Conservation (phyloP, 78 protist species). For the Speleostelium caveatum region DNA sequence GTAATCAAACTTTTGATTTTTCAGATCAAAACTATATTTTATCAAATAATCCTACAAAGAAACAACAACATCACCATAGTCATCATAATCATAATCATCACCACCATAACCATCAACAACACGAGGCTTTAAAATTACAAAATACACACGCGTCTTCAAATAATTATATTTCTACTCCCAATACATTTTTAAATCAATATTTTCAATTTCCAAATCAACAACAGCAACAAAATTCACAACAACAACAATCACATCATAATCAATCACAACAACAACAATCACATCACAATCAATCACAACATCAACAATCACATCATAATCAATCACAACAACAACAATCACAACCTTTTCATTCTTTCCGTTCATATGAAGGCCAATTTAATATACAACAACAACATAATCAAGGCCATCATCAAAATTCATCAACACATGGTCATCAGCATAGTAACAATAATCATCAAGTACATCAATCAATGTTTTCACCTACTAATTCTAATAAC, state of each 20-base stretch:
- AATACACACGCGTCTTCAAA: background rate
- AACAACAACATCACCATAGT: background rate
- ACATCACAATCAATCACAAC: background rate
- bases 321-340: background rate
- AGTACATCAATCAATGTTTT: background rate
- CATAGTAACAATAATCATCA: too few species aligned
- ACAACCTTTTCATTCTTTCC: background rate
- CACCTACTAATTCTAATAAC: too few species aligned
- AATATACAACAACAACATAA: background rate
- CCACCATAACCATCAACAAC: background rate
- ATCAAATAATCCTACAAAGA: background rate
- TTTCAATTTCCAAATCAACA: background rate
- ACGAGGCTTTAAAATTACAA: background rate
- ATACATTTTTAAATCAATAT: background rate
- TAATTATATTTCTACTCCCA: background rate
- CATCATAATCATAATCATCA: background rate
- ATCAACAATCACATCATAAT: background rate
- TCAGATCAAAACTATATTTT: too few species aligned
- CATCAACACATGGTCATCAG: background rate
- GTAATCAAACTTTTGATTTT: too few species aligned
- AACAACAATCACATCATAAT: background rate
- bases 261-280: conserved; percentile 9
- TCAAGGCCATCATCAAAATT: background rate
- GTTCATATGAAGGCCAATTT: too few species aligned
- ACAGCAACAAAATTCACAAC: background rate